Evolutionary conservation across 2,329 filamentous ascomycete genomes (phyloP).

Genomic region (Bertia moriformis): DNA sequence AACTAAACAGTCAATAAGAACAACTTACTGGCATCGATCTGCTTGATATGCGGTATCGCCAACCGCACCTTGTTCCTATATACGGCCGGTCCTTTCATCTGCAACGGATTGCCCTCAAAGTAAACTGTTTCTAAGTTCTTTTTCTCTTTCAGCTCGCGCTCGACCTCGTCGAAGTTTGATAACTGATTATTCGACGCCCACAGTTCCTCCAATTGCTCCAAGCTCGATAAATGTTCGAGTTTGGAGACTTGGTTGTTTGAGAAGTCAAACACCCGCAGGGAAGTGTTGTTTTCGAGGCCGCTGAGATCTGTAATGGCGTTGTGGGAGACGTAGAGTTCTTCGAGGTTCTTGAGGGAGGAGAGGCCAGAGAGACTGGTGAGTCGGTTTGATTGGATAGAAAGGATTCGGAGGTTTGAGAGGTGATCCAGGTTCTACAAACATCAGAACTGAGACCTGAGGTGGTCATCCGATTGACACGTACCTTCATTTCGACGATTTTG

Average conservation of each 20-base stretch:
- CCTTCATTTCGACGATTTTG: conserved; percentile 75
- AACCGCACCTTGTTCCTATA: conserved; percentile 90
- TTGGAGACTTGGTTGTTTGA: conserved; percentile 73
- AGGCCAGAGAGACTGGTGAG: conserved; percentile 68
- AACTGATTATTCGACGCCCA: conserved; percentile 89
- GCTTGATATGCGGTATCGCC: conserved; percentile 71
- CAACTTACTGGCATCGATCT: conserved; percentile 92
- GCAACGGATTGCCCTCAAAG: conserved; percentile 87
- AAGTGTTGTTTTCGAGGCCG: conserved; percentile 52
- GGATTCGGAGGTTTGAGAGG: conserved; percentile 66
- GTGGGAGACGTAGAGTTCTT: conserved; percentile 92
- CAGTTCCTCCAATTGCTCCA: conserved; percentile 68
- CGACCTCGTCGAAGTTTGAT: conserved; percentile 66
- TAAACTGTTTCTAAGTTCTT: conserved; percentile 76
- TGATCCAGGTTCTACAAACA: conserved; percentile 42
- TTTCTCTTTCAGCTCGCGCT: conserved; percentile 66
- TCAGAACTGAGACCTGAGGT: neutral
- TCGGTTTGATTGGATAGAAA: conserved; percentile 91
- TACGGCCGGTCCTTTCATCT: conserved; percentile 62
- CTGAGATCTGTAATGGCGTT: conserved; percentile 68
- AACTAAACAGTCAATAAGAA: neutral
- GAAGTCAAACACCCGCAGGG: conserved; percentile 70
- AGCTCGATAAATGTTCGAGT: conserved; percentile 54
- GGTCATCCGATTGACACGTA: neutral
- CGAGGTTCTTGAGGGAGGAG: conserved; percentile 57